Percentiles rank a stretch among this genome's conserved stretches.
These are phyloP conservation scores for Lachancea lanzarotensis DNA, from an alignment of 805 yeast species.

Conservation along the genomic window DNA sequence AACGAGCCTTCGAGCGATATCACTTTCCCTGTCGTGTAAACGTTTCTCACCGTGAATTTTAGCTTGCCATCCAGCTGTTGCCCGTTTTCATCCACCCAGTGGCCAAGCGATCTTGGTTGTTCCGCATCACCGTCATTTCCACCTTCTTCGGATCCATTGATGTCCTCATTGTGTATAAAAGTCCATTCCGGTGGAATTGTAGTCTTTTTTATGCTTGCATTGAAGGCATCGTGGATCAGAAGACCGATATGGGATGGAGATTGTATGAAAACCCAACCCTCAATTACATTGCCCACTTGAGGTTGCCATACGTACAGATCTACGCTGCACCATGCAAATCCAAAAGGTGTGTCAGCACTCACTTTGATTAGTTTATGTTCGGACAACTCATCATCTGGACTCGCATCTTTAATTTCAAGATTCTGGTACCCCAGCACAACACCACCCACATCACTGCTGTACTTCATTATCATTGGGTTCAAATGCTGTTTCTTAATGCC, in stretches of 20 bases:
- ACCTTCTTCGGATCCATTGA: constrained; percentile 25
- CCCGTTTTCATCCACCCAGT: constrained; percentile 79
- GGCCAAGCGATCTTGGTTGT: constrained; percentile 59
- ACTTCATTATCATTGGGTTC: constrained; percentile 84
- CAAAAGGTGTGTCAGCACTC: constrained; percentile 76
- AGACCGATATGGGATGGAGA: constrained; percentile 93
- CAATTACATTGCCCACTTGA: constrained; percentile 73
- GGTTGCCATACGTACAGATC: constrained; percentile 90
- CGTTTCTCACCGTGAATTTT: constrained; percentile 62
- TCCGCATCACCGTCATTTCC: constrained; percentile 19
- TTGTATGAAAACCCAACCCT: constrained; percentile 87
- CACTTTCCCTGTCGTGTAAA: constrained; percentile 72
- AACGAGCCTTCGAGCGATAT: constrained; percentile 87
- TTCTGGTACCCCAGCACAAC: constrained; percentile 77
- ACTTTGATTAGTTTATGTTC: constrained; percentile 50
- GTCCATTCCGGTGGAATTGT: constrained; percentile 84
- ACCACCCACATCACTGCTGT: constrained; percentile 65
- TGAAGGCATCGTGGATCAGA: constrained; percentile 86
- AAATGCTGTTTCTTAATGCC: constrained; percentile 86
- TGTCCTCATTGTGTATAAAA: constrained; percentile 74
- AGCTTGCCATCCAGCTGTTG: constrained; percentile 76
- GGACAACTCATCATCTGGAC: constrained; percentile 34
- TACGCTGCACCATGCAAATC: constrained; percentile 79
- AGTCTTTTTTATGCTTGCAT: constrained; percentile 81
- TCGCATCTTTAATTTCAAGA: constrained; percentile 44